Percentiles rank a stretch among this genome's conserved stretches.
phyloP scores from a whole-genome alignment of 148 eudicot species.

The Silene conica region DNA sequence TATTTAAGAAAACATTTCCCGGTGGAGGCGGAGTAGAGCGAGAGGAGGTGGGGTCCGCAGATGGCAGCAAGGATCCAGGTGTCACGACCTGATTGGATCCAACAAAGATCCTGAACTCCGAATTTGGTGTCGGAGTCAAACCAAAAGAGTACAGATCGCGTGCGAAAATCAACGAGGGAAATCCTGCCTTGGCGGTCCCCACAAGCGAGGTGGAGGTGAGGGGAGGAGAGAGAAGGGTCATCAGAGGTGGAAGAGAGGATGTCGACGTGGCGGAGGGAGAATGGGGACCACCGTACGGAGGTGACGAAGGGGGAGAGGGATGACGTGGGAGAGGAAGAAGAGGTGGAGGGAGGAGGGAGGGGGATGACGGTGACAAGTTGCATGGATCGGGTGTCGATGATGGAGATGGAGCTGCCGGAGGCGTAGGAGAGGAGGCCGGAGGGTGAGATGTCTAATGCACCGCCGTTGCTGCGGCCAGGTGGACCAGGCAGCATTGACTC shows the following conservation, averaged over 20 bases:
- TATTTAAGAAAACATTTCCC: constrained; percentile 76
- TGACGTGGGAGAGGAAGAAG: constrained; percentile 28
- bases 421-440: constrained; percentile 86
- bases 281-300: constrained; percentile 78
- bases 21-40: constrained; percentile 49
- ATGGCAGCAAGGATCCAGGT: constrained; percentile 64
- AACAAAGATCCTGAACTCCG: constrained; percentile 82
- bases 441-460: constrained; percentile 61
- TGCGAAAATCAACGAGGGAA: constrained; percentile 52
- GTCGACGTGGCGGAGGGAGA: constrained; percentile 43
- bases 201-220: constrained; percentile 61
- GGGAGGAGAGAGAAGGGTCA: constrained; percentile 32
- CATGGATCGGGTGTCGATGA: constrained; percentile 73
- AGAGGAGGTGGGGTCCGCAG: constrained; percentile 65
- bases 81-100: constrained; percentile 69
- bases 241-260: constrained; percentile 33
- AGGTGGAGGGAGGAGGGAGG: constrained; percentile 60
- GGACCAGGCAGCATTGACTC: constrained; percentile 85
- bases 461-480: constrained; percentile 78
- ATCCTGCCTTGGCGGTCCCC: constrained; percentile 91
- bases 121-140: constrained; percentile 42
- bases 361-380: constrained; percentile 73
- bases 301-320: constrained; percentile 81
- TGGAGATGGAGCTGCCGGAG: constrained; percentile 70
- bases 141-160: constrained; percentile 42